Evolutionary conservation across 2,329 filamentous ascomycete genomes (phyloP).

Genomic region (Alternaria panax): DNA sequence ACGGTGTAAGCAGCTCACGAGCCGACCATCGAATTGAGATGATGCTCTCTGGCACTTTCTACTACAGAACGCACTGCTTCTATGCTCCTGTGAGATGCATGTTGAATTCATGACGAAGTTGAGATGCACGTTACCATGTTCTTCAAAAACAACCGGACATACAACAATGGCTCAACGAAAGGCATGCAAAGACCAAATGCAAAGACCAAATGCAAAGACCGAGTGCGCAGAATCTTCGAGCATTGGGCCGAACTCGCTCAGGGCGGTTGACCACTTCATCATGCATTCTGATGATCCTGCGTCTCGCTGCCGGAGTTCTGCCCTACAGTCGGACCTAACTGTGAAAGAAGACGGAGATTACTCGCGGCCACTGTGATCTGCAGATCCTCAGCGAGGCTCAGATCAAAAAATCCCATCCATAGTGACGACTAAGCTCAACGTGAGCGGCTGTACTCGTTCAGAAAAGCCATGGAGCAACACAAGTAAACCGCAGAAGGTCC

Average conservation of each 20-base stretch:
- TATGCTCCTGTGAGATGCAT: background rate
- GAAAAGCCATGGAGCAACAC: conserved; percentile 11
- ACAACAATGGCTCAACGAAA: background rate
- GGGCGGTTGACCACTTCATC: background rate
- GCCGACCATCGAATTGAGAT: background rate
- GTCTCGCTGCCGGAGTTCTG: conserved; percentile 1
- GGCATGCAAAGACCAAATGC: background rate
- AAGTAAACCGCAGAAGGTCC: conserved; percentile 15
- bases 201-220: background rate
- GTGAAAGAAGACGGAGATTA: background rate
- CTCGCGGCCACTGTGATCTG: conserved; percentile 1
- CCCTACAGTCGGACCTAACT: conserved; percentile 1
- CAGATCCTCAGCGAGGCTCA: background rate
- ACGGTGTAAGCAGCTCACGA: background rate
- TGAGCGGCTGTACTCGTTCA: conserved; percentile 8
- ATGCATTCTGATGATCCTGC: background rate
- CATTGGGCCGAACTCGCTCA: background rate
- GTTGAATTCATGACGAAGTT: background rate
- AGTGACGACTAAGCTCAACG: conserved; percentile 7
- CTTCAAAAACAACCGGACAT: background rate
- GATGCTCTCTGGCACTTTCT: background rate
- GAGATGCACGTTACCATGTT: background rate
- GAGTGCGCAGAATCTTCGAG: background rate
- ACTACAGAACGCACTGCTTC: background rate
- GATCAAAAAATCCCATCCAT: background rate